phyloP scores from a whole-genome alignment of 805 yeast species.

The Starmerella scarabaei region DNA sequence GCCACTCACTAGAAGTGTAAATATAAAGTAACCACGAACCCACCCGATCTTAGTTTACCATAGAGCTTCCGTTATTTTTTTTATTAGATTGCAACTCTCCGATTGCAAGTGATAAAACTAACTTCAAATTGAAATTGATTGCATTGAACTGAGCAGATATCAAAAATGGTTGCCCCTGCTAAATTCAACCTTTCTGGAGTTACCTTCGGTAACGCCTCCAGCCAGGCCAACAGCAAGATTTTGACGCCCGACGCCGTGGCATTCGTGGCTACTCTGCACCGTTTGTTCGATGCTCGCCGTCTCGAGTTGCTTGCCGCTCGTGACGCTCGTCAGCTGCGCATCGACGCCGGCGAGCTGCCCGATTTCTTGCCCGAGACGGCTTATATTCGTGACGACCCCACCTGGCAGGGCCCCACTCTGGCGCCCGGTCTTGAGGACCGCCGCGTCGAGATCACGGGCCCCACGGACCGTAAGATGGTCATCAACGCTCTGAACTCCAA shows the following conservation, averaged over 20 bases:
- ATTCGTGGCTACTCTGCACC: conserved; percentile 52
- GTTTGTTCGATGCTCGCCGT: conserved; percentile 47
- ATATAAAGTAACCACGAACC: too few species aligned
- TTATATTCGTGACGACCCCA: conserved; percentile 47
- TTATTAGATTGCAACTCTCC: too few species aligned
- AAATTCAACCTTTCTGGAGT: conserved; percentile 34
- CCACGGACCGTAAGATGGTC: conserved; percentile 64
- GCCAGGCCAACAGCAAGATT: conserved; percentile 38
- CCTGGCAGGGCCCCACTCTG: conserved; percentile 60
- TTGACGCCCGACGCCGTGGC: conserved; percentile 51
- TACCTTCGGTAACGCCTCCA: conserved; percentile 42
- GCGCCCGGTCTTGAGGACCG: conserved; percentile 59
- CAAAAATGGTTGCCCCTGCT: conserved; percentile 23
- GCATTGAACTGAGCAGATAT: too few species aligned
- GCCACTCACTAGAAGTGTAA: too few species aligned
- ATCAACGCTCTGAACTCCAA: conserved; percentile 57
- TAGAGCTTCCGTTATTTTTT: too few species aligned
- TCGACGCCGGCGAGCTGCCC: conserved; percentile 55
- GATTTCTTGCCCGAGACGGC: conserved; percentile 55
- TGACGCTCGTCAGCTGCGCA: conserved; percentile 39
- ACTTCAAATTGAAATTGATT: too few species aligned
- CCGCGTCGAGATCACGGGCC: conserved; percentile 65
- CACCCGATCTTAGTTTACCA: too few species aligned
- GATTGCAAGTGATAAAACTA: too few species aligned
- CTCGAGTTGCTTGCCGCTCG: conserved; percentile 44